Conservation (phyloP, 2,329 filamentous ascomycete species). For the Cordyceps pruinosa region DNA sequence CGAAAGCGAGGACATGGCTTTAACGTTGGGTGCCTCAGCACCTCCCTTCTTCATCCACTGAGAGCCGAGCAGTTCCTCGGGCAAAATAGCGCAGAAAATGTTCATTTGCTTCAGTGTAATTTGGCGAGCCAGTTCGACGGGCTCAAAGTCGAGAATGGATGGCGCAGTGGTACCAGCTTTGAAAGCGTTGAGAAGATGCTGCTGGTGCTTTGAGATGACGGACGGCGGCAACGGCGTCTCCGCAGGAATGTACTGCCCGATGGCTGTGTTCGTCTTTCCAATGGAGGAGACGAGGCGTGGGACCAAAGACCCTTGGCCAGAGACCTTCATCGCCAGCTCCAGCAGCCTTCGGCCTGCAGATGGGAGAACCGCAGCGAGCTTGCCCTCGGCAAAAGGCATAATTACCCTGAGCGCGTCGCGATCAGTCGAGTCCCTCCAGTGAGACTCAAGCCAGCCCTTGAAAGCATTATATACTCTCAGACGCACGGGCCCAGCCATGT, state of each 20-base stretch:
- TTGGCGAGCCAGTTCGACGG: conserved; percentile 84
- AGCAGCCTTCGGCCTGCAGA: conserved; percentile 72
- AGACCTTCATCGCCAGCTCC: conserved; percentile 74
- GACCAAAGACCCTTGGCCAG: conserved; percentile 66
- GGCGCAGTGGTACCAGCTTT: conserved; percentile 63
- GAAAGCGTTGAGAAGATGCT: conserved; percentile 64
- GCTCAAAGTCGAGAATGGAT: conserved; percentile 82
- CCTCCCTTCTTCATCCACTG: conserved; percentile 91
- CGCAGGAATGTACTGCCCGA: conserved; percentile 60
- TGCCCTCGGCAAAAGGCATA: conserved; percentile 68
- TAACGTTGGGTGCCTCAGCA: conserved; percentile 76
- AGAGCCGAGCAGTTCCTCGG: conserved; percentile 82
- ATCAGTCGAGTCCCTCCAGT: conserved; percentile 84
- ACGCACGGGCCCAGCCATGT: conserved; percentile 71
- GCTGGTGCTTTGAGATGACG: conserved; percentile 67
- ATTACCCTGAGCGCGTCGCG: conserved; percentile 69
- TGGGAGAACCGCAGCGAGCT: conserved; percentile 62
- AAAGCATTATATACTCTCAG: conserved; percentile 92
- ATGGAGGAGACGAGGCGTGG: conserved; percentile 79
- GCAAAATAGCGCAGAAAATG: conserved; percentile 85
- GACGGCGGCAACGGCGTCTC: conserved; percentile 67
- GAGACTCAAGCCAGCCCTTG: conserved; percentile 94
- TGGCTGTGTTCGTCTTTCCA: conserved; percentile 76
- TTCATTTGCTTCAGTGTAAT: conserved; percentile 86
- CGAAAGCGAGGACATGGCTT: conserved; percentile 86